Evolutionary conservation across 768 basidiomycete genomes (phyloP).

Genomic region (Astraeus odoratus): DNA sequence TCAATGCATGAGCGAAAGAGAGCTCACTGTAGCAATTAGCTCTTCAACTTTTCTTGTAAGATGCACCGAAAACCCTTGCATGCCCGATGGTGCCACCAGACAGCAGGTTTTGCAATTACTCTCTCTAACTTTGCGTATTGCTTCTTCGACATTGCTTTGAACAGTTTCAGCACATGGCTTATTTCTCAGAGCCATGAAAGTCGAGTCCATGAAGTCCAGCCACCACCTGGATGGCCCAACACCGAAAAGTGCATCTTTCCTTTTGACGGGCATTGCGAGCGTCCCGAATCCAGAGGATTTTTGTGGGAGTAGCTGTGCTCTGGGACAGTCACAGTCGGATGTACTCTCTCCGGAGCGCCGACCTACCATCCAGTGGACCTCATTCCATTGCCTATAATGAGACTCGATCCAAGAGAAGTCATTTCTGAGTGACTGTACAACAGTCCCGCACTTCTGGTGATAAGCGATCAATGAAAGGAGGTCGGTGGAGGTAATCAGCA

Average conservation of each 20-base stretch:
- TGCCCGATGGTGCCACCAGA: no score
- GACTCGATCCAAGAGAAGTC: constrained; percentile 11
- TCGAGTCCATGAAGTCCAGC: constrained; percentile 5
- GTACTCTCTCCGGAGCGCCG: neutral
- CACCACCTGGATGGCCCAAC: constrained; percentile 1
- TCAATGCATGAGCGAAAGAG: no score
- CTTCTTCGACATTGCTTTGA: neutral
- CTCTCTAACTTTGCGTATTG: neutral
- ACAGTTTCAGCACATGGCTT: neutral
- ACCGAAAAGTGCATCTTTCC: no score
- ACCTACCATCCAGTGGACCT: neutral
- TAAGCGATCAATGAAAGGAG: constrained; percentile 20
- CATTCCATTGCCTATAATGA: constrained; percentile 2
- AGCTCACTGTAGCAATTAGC: no score
- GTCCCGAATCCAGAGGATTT: no score
- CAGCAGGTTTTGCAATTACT: no score
- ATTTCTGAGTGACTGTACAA: constrained; percentile 2
- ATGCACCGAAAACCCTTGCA: no score
- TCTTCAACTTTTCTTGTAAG: no score
- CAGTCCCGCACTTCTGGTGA: constrained; percentile 12
- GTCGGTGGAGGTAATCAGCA: constrained; percentile 18
- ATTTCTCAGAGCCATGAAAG: neutral
- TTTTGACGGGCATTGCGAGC: no score
- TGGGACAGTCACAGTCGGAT: neutral
- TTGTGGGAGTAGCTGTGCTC: no score